Base-by-base conservation (phyloP, 148 eudicot species). In the Rhododendron griersonianum region DNA sequence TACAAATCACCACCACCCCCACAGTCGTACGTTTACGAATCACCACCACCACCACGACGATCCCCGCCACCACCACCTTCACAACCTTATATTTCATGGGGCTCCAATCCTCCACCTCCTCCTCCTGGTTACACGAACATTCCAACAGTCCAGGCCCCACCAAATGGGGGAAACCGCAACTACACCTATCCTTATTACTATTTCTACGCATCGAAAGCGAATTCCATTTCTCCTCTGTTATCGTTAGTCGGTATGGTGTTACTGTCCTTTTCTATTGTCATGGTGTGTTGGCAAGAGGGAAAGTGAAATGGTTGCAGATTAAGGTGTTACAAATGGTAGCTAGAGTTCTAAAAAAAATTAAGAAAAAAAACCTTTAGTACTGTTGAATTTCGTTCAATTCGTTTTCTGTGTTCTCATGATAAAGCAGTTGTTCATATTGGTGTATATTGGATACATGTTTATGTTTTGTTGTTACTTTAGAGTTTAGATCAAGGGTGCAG, bases 161-260 rank as follows among this genome's bases (percentile, higher is more conserved):
- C 90, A 3, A 74, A 23, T 23, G 86, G 63, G 80, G 87, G 83
- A 78, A 89, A 80, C 53, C 55, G 80, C 35, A 91, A 88, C 67
- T 87, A 74, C 82, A 90, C 96, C 7, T 90, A 88, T 82, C 98
- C 98, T 74, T 94, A 93, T 88, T 96, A 96, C 92, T 96, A 96
- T 84, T 94, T 91, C 87, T 92, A 92, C 81, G 87, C 91, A 65
- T 93, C 98, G 0, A 82, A 84, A 84, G 94, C 90, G 48, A 33
- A 87, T 71, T 77, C 81, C 61, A 7, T 47, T 41, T 59, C 81
- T 76, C 84, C 79, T 82, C 50, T n/a, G 30, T 74, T 57, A 15
- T 35, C 55, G 21, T 35, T 57, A 18, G 48, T 41, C 76, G 50
- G 81, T 44, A 37, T 82, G 33, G 65, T 50, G 39, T 16, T 51